Base-by-base conservation (phyloP, 164 flowering plant genomes). In the Santalum album region DNA sequence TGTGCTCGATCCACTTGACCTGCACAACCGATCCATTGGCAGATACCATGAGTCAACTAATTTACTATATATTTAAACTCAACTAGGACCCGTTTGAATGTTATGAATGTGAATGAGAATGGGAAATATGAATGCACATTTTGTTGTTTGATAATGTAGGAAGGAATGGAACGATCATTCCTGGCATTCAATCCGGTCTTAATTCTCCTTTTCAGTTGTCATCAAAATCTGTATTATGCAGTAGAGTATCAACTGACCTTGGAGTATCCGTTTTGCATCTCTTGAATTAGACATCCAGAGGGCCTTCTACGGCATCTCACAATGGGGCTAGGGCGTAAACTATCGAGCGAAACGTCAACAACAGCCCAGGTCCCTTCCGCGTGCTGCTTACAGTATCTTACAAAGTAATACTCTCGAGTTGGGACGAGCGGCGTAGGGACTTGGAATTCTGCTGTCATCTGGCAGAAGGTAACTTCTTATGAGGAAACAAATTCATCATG, bases 381-480 rank as follows among this genome's bases (percentile, higher is more conserved):
- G 58, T 83, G 94, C 52, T 83, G 97, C 47, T 90, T 90, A 53
- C 96, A 87, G 63, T 90, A 90, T 67, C 97, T 72, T 0, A 80
- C 86, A 43, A 86, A 86, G 49, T 82, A 80, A 55, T 70, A 70
- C 66, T 89, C 91, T 0, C 96, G 79, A 36, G 95, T 79, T 45
- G 94, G 90, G n/a, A 87, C 96, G 1, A 90, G 80, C 1, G 97
- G 97, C 1, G 96, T 76, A 12, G 92, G 89, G 20, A 85, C 90
- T 55, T 90, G 97, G 55, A 87, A 80, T 64, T 90, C 96, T 18
- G 94, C 94, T 55, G 81, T 75, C 87, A 90, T 87, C 97, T 90
- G 73, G 73, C 22, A 58, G 21, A 64, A 49, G 25, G 45, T 22
- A 29, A 14, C 12, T 38, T 15, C 42, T 4, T 14, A 38, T 38